Evolutionary conservation across 2,329 filamentous ascomycete genomes (phyloP), one percentile per base, ranked within the genome.

Genomic region (Cladophialophora immunda): DNA sequence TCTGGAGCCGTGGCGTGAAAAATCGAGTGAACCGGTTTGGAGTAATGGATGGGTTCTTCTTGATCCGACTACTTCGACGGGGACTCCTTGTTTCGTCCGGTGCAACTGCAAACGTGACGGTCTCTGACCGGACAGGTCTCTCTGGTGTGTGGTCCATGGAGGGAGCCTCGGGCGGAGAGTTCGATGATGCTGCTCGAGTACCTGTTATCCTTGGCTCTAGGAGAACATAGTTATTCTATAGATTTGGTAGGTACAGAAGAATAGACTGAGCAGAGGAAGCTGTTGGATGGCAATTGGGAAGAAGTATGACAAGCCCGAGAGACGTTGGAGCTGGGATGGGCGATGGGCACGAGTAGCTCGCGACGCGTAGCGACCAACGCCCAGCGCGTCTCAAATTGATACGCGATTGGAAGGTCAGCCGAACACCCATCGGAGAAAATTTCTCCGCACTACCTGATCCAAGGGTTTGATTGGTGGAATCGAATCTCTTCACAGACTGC

Each of bases 11-110:
- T 38, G 82, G 82, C n/a, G 82, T 84, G 68, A 84, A 84, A 70
- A 84, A 84, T 38, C 79, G 78, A 61, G 77, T 79, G 66, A 84
- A 84, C n/a, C 82, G 81, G 57, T 82, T 78, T n/a, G 82, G 82
- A 13, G 82, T 84, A 36, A 84, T 78, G 30, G 82, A 79, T 53
- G 82, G 82, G 58, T 79, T 79, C 68, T 81, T 82, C 73, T 69
- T 71, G 25, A 70, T 78, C 78, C 60, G 74, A 76, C 71, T 79
- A 80, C 65, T 69, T 55, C 66, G 61, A 47, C 66, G 64, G 54
- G 70, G 70, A 60, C 66, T 71, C 58, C 55, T 54, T 53, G 30
- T 66, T 32, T 68, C 41, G 30, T 65, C 41, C 25, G 58, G 47
- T n/a, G 64, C 38, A 56, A 67, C 15, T 41, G 64, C 58, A 25